Conservation (phyloP, 805 yeast species). For the Yarrowia divulgata region DNA sequence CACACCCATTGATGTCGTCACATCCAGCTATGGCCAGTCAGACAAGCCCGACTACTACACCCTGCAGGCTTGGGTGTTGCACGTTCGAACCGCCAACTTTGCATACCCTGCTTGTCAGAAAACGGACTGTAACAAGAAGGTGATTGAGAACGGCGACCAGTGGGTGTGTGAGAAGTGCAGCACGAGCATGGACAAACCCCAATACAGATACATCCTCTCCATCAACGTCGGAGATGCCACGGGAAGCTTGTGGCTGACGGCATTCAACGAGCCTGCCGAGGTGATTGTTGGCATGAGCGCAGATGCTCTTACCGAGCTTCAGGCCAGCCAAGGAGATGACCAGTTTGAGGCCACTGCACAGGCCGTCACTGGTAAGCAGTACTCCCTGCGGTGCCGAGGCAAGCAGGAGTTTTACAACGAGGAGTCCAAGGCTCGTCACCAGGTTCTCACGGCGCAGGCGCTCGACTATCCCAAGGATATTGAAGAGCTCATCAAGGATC, state of each 20-base stretch:
- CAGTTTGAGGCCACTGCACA: conserved; percentile 57
- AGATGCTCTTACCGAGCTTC: conserved; percentile 55
- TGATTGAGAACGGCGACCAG: conserved; percentile 72
- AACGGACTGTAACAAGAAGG: conserved; percentile 82
- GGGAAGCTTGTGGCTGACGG: conserved; percentile 84
- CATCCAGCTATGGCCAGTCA: conserved; percentile 70
- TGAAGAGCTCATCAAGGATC: conserved; percentile 43
- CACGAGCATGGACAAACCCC: conserved; percentile 68
- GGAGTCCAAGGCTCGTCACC: conserved; percentile 69
- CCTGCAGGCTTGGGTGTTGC: conserved; percentile 75
- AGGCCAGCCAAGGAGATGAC: conserved; percentile 50
- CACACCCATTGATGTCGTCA: conserved; percentile 70
- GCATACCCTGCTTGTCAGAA: conserved; percentile 86
- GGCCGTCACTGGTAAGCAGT: conserved; percentile 69
- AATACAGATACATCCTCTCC: conserved; percentile 81
- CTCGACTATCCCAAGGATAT: conserved; percentile 49
- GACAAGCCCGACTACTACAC: conserved; percentile 83
- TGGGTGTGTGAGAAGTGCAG: conserved; percentile 97
- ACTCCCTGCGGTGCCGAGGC: conserved; percentile 77
- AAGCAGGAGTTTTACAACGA: conserved; percentile 86
- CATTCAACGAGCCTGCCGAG: conserved; percentile 85
- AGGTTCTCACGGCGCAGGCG: conserved; percentile 58
- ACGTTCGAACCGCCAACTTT: conserved; percentile 70
- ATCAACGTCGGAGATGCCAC: conserved; percentile 78
- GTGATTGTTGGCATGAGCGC: conserved; percentile 72